A percentile compares a stretch with the other conserved stretches of the same genome.
Evolutionary conservation across 306 rosid genomes (phyloP).

Genomic region (Hylodesmum podocarpum): DNA sequence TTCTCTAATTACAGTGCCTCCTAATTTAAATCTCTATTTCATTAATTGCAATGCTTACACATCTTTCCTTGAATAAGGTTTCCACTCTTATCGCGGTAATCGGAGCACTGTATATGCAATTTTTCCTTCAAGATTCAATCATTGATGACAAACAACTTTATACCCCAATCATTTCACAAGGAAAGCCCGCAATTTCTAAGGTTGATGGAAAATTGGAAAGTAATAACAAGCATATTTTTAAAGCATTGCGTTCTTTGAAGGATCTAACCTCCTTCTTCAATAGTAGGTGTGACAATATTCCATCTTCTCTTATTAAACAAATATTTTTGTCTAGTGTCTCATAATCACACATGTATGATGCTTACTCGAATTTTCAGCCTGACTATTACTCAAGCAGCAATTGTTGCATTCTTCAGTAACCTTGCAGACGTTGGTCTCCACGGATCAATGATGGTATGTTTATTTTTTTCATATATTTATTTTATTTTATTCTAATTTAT

Average conservation of each 20-base stretch:
- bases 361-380: constrained; percentile 48
- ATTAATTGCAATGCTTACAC: neutral
- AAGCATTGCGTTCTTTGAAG: constrained; percentile 51
- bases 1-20: neutral
- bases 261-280: constrained; percentile 61
- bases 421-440: constrained; percentile 90
- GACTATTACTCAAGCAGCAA: constrained; percentile 72
- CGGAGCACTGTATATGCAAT: constrained; percentile 62
- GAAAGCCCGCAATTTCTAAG: constrained; percentile 26
- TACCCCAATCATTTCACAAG: constrained; percentile 55
- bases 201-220: constrained; percentile 36
- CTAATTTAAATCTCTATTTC: neutral
- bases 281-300: constrained; percentile 50
- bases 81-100: constrained; percentile 59
- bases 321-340: neutral
- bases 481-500: neutral
- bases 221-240: constrained; percentile 24
- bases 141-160: constrained; percentile 43
- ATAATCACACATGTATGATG: neutral
- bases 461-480: constrained; percentile 19
- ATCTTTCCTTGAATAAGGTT: constrained; percentile 42
- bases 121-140: constrained; percentile 73
- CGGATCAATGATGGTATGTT: constrained; percentile 73
- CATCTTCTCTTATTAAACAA: neutral
- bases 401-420: constrained; percentile 82